Conservation (phyloP, 1,139 yeast genomes). For the Geotrichum phurueaensis region DNA sequence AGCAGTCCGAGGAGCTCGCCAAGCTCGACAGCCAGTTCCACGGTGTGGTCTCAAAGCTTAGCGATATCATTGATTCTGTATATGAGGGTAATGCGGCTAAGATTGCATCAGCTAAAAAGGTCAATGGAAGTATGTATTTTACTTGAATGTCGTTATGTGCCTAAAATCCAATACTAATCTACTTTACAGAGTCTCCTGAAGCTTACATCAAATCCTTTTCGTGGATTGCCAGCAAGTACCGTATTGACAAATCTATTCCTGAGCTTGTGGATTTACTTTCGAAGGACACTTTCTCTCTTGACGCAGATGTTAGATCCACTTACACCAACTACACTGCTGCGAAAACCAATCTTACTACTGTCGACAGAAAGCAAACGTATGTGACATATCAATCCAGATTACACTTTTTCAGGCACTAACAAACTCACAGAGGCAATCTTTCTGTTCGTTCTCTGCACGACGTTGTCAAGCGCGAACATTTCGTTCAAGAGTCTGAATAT, state of each 20-base stretch:
- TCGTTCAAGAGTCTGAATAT: conserved; percentile 80
- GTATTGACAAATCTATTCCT: conserved; percentile 75
- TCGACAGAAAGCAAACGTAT: conserved; percentile 75
- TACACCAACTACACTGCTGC: conserved; percentile 73
- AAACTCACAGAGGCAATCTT: conserved; percentile 58
- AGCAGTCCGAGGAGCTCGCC: conserved; percentile 81
- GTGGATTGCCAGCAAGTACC: conserved; percentile 84
- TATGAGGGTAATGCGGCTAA: conserved; percentile 44
- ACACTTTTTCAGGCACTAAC: conserved; percentile 12
- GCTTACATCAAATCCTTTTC: conserved; percentile 66
- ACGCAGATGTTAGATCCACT: conserved; percentile 69
- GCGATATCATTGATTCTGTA: conserved; percentile 58
- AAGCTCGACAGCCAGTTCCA: conserved; percentile 74
- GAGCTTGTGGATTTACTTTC: conserved; percentile 67
- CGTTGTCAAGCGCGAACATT: conserved; percentile 76
- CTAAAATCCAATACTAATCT: conserved; percentile 8
- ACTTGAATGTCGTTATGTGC: conserved; percentile 3
- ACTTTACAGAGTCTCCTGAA: conserved; percentile 38
- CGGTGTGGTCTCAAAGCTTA: conserved; percentile 61
- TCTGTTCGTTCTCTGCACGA: conserved; percentile 88
- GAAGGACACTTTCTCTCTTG: conserved; percentile 73
- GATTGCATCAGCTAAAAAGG: conserved; percentile 44
- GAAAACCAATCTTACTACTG: conserved; percentile 74
- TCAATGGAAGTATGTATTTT: conserved; percentile 38
- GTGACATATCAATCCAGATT: not conserved